Evolutionary conservation across 2,329 filamentous ascomycete species (phyloP).

Genomic region (Ciborinia camelliae): DNA sequence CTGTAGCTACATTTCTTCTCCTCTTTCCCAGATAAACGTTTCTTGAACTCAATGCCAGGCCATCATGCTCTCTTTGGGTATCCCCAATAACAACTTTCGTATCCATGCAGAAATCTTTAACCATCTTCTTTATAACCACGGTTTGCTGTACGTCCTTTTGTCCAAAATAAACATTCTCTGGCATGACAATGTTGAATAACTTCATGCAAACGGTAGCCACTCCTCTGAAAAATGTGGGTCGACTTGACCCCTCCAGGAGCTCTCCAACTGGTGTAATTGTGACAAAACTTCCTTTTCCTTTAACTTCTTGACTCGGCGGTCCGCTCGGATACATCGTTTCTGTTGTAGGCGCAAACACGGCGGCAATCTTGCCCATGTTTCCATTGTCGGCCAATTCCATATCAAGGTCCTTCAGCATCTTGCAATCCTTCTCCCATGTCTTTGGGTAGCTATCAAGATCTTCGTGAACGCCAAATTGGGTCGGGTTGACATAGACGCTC

Average conservation of each 20-base stretch:
- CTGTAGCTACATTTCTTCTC: slow-evolving; percentile 67
- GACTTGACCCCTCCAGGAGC: slow-evolving; percentile 76
- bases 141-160: slow-evolving; percentile 98
- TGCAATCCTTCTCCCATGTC: slow-evolving; percentile 78
- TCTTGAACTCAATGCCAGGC: slow-evolving; percentile 84
- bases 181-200: slow-evolving; percentile 76
- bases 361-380: slow-evolving; percentile 65
- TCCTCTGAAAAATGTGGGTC: slow-evolving; percentile 93
- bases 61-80: slow-evolving; percentile 75
- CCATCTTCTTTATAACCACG: slow-evolving; percentile 80
- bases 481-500: slow-evolving; percentile 92
- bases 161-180: slow-evolving; percentile 84
- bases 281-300: slow-evolving; percentile 83
- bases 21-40: slow-evolving; percentile 87
- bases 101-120: slow-evolving; percentile 80
- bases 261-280: slow-evolving; percentile 81
- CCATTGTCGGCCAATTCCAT: slow-evolving; percentile 62
- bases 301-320: slow-evolving; percentile 62
- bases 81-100: slow-evolving; percentile 69
- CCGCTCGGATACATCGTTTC: slow-evolving; percentile 84
- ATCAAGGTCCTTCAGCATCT: slow-evolving; percentile 65
- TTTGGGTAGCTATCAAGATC: slow-evolving; percentile 86
- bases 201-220: slow-evolving; percentile 97
- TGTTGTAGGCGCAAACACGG: slow-evolving; percentile 82
- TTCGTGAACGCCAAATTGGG: slow-evolving; percentile 87